Evolutionary conservation across 768 basidiomycete genomes (phyloP), one percentile per base, ranked within the genome.

Genomic region (Chiua virens): DNA sequence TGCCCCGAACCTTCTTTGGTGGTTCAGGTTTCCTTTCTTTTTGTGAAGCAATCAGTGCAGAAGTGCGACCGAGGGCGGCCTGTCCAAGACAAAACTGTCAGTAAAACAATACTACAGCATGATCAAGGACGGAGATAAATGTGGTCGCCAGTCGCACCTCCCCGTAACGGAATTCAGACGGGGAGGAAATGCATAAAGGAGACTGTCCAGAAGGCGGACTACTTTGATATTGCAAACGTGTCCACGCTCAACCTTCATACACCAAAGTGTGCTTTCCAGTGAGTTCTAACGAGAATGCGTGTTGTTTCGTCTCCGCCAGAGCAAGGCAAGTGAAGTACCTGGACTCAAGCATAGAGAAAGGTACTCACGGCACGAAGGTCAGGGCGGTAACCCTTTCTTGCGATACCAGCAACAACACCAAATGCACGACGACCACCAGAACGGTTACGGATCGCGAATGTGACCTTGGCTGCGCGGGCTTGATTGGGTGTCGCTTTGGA

Each of bases 241-340:
- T 92, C 89, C 88, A 92, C 89, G 81, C 89, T 87, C 88, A 79
- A 74, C 88, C 78, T 86, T 91, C 87, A 85, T 85, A 69, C 72
- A 73, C 77, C 76, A 71, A 70, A 64, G 63, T 41, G 73, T 70
- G 70, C 60, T 69, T 64, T 89, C 86, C 86, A 81, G 88, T 78
- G 86, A 89, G 89, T 89, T 92, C 89, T 92, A 92, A 85, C 85
- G 85, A 81, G 84, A 85, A 74, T 91, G 89, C 88, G 73, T 75
- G 63, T 57, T 36, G 27, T 38, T 44, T 32, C 38, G n/a, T 42
- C 32, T 42, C 50, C 32, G 6, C 32, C 56, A 21, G 44, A 25
- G 9, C 34, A 32, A 48, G n/a, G 10, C 2, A 42, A 51, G 57
- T 14, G 15, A 47, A 42, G 21, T 28, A 4, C 17, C 9, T 10